Conservation (phyloP, 192 early-diverging fungal genomes). For the Lobosporangium transversale region DNA sequence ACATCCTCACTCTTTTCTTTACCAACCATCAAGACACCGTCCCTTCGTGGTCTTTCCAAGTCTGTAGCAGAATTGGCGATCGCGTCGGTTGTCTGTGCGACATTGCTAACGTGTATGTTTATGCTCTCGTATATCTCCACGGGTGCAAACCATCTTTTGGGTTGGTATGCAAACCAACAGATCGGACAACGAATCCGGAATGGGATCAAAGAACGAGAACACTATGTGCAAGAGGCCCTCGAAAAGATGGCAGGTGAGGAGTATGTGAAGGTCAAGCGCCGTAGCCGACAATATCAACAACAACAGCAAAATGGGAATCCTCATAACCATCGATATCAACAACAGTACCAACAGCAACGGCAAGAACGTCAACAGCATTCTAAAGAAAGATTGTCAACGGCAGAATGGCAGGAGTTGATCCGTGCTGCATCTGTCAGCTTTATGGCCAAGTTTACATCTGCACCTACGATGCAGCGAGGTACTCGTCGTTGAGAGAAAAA, state of each 20-base stretch:
- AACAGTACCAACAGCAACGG: conserved; percentile 27
- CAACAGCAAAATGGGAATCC: conserved; percentile 16
- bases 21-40: conserved; percentile 31
- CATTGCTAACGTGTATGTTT: conserved; percentile 33
- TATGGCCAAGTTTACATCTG: conserved; percentile 32
- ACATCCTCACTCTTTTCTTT: not conserved
- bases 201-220: conserved; percentile 41
- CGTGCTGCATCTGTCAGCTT: conserved; percentile 42
- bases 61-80: conserved; percentile 32
- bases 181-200: conserved; percentile 48
- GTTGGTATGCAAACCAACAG: conserved; percentile 44
- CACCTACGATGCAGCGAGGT: not conserved
- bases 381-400: conserved; percentile 26
- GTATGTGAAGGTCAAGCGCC: conserved; percentile 41
- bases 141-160: conserved; percentile 28
- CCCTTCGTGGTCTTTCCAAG: conserved; percentile 11
- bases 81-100: conserved; percentile 28
- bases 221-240: conserved; percentile 38
- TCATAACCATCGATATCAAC: conserved; percentile 20
- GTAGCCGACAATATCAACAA: conserved; percentile 20
- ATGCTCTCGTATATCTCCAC: conserved; percentile 39
- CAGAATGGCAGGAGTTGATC: conserved; percentile 51
- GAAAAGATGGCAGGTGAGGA: conserved; percentile 53
- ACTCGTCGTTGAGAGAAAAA: conserved; percentile 1
- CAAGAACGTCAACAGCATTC: conserved; percentile 18